Percentiles rank a stretch among this genome's conserved stretches.
These are phyloP conservation scores for Tricholoma terreum DNA, from an alignment of 768 basidiomycete species.

Conservation along the genomic window DNA sequence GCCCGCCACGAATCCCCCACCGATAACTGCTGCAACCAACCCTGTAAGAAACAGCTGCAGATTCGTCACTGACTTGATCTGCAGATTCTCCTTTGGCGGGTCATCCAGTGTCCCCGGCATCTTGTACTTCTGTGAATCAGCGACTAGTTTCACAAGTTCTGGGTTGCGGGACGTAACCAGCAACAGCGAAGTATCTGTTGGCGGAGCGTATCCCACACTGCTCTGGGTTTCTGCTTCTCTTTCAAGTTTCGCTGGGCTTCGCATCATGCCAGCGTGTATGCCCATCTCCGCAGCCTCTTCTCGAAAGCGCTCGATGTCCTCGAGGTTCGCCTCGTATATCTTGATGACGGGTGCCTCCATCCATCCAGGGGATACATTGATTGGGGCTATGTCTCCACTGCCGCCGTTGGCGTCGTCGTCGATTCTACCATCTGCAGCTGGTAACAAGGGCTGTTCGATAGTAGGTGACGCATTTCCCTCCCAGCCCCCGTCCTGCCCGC, in stretches of 20 bases:
- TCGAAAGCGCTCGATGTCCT: conserved; percentile 23
- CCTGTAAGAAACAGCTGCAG: no score
- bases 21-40: no score
- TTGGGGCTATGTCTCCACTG: neutral
- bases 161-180: conserved; percentile 29
- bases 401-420: conserved; percentile 7
- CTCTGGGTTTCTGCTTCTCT: conserved; percentile 9
- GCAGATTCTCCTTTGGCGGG: neutral
- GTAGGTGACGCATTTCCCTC: no score
- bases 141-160: conserved; percentile 23
- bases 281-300: conserved; percentile 24
- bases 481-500: no score
- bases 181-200: conserved; percentile 27
- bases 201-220: neutral
- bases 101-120: conserved; percentile 20
- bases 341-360: neutral
- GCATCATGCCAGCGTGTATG: conserved; percentile 25
- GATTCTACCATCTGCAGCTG: neutral
- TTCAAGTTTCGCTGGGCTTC: conserved; percentile 2
- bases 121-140: conserved; percentile 20
- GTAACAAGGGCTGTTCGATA: no score
- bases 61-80: no score
- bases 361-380: neutral
- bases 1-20: no score
- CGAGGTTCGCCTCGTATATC: conserved; percentile 24